Conservation (phyloP, 306 rosid genomes). For the Lathyrus sativus region DNA sequence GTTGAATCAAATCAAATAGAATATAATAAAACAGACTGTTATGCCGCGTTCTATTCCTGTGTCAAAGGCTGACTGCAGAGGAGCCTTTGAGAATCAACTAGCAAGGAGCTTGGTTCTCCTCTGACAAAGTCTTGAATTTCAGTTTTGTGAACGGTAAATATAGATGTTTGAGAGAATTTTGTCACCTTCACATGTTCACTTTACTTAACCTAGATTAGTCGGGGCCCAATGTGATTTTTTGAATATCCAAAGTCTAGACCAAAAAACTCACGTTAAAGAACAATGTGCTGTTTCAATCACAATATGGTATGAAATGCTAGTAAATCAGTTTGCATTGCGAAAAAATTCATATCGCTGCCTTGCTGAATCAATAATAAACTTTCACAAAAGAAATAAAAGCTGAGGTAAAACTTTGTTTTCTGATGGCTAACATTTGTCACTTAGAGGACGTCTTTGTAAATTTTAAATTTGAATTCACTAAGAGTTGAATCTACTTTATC, state of each 20-base stretch:
- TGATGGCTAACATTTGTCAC: not conserved
- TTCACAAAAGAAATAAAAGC: slow-evolving; percentile 6
- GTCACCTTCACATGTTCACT: not conserved
- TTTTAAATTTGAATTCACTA: not conserved
- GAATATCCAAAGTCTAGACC: not conserved
- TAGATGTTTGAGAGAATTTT: not conserved
- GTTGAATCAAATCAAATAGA: slow-evolving; percentile 2
- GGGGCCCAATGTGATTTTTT: not conserved
- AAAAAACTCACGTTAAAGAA: not conserved
- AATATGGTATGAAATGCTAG: not conserved
- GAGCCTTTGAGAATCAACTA: not conserved
- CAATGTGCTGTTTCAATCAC: not conserved
- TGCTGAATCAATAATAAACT: slow-evolving; percentile 2
- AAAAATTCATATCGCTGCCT: not conserved
- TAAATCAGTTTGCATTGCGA: not conserved
- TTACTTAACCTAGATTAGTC: not conserved
- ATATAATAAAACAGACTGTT: not conserved
- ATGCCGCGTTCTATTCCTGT: not conserved
- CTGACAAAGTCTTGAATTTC: not conserved
- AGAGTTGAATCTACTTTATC: not conserved
- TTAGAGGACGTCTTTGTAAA: not conserved
- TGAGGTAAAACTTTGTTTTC: not conserved
- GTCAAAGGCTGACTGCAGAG: not conserved
- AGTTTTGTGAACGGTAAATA: not conserved
- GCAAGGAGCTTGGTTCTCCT: not conserved